These are phyloP conservation scores for Myriosclerotinia curreyana DNA, from an alignment of 2,329 filamentous ascomycete species.

Conservation along the genomic window DNA sequence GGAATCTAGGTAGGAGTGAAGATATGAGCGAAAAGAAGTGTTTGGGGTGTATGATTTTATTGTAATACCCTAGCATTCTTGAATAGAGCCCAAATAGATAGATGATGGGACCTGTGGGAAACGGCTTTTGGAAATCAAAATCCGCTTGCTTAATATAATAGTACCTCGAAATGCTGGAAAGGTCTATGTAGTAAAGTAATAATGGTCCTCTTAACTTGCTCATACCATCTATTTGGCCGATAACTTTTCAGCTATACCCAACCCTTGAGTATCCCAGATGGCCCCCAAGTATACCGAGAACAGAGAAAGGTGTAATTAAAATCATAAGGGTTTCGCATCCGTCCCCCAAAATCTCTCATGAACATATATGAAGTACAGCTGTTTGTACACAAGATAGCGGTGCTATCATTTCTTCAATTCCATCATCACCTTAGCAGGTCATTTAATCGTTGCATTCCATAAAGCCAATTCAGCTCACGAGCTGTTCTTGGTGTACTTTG, in stretches of 20 bases:
- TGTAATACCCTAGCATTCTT: not conserved
- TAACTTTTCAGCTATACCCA: constrained; percentile 17
- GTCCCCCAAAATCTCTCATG: constrained; percentile 19
- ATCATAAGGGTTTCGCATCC: constrained; percentile 25
- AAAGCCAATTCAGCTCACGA: constrained; percentile 29
- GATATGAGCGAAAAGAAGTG: not conserved
- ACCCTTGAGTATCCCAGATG: constrained; percentile 12
- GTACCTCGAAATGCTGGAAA: not conserved
- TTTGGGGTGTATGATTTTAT: not conserved
- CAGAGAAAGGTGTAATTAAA: constrained; percentile 32
- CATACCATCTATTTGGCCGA: constrained; percentile 13
- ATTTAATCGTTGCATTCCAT: constrained; percentile 8
- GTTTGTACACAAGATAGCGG: constrained; percentile 25
- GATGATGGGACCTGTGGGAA: not conserved
- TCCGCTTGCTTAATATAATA: not conserved
- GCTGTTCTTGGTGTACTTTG: constrained; percentile 68
- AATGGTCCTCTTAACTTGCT: not conserved
- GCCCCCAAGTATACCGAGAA: constrained; percentile 26
- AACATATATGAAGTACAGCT: constrained; percentile 18
- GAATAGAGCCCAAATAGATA: not conserved
- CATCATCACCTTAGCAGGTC: constrained; percentile 12
- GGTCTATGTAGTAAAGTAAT: not conserved
- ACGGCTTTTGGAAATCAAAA: not conserved
- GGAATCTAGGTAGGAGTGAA: not conserved
- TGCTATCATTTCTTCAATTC: constrained; percentile 20